Conservation (phyloP, 1,139 yeast species). For the Suhomyces taliae region DNA sequence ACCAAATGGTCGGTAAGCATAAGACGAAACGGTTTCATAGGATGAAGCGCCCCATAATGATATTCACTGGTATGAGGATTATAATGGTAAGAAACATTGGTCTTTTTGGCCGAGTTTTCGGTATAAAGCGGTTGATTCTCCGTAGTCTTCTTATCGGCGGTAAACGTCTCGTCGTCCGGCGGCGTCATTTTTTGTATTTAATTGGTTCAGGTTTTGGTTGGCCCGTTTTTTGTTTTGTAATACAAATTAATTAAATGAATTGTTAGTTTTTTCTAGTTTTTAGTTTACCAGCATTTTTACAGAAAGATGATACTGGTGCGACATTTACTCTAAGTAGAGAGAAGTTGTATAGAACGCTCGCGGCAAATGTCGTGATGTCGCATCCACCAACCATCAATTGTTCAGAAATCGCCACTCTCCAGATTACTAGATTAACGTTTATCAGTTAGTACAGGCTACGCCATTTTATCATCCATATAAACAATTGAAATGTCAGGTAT, state of each 20-base stretch:
- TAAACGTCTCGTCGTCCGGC: slow-evolving; percentile 31
- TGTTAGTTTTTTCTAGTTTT: no score
- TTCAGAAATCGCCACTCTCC: slow-evolving; percentile 7
- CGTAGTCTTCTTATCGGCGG: slow-evolving; percentile 57
- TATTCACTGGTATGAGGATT: slow-evolving; percentile 79
- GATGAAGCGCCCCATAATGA: slow-evolving; percentile 91
- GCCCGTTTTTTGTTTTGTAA: no score
- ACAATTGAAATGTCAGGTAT: slow-evolving; percentile 18
- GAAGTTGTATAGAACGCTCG: neutral
- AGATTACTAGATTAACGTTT: neutral
- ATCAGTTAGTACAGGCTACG: neutral
- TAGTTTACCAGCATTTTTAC: no score
- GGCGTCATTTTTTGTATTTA: neutral
- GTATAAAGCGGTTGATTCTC: slow-evolving; percentile 61
- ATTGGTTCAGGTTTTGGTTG: neutral
- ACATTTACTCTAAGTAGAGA: neutral
- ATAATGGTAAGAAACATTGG: slow-evolving; percentile 81
- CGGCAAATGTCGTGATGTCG: neutral
- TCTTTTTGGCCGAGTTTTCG: slow-evolving; percentile 31
- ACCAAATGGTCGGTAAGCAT: slow-evolving; percentile 94
- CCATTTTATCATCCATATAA: neutral
- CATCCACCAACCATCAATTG: neutral
- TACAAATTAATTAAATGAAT: no score
- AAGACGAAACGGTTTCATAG: slow-evolving; percentile 96
- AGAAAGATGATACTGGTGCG: neutral